Conservation (phyloP, 495 filamentous ascomycete genomes). For the Pyrenula aspistea region DNA sequence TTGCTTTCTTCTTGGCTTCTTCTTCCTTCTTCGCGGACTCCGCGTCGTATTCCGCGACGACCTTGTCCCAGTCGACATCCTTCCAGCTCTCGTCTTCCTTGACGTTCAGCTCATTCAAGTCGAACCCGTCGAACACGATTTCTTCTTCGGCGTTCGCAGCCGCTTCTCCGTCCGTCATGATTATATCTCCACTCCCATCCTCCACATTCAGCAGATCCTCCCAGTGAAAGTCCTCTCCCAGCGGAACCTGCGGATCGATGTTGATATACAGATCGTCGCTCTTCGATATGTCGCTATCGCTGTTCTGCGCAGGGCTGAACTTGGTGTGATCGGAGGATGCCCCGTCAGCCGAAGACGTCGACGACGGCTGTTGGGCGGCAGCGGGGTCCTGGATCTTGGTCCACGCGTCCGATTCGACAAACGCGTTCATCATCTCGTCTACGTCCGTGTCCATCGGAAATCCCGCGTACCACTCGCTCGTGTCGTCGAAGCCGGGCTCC, state of each 20-base stretch:
- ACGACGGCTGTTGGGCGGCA: constrained; percentile 5
- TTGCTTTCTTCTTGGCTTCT: background rate
- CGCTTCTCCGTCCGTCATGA: background rate
- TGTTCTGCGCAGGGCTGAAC: constrained; percentile 7
- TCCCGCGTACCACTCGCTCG: constrained; percentile 1
- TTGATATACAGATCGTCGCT: constrained; percentile 12
- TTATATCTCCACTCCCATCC: too few relatives aligned
- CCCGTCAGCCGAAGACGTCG: background rate
- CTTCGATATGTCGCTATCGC: constrained; percentile 11
- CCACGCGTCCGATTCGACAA: constrained; percentile 32
- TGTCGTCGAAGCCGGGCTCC: constrained; percentile 5
- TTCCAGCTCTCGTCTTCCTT: constrained; percentile 15
- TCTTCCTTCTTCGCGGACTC: background rate
- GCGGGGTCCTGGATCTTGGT: constrained; percentile 15
- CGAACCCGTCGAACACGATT: background rate
- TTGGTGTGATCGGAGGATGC: constrained; percentile 4
- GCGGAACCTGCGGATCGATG: constrained; percentile 3
- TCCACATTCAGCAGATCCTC: too few relatives aligned
- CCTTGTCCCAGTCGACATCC: constrained; percentile 20
- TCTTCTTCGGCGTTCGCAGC: background rate
- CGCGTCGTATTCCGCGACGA: constrained; percentile 4
- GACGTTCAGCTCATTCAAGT: background rate
- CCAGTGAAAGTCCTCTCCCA: background rate
- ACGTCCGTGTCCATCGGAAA: background rate
- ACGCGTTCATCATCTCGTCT: constrained; percentile 24